Evolutionary conservation across 2,329 filamentous ascomycete genomes (phyloP), one percentile per base, ranked within the genome.

Genomic region (Ophiognomonia clavigignenti-juglandacearum): DNA sequence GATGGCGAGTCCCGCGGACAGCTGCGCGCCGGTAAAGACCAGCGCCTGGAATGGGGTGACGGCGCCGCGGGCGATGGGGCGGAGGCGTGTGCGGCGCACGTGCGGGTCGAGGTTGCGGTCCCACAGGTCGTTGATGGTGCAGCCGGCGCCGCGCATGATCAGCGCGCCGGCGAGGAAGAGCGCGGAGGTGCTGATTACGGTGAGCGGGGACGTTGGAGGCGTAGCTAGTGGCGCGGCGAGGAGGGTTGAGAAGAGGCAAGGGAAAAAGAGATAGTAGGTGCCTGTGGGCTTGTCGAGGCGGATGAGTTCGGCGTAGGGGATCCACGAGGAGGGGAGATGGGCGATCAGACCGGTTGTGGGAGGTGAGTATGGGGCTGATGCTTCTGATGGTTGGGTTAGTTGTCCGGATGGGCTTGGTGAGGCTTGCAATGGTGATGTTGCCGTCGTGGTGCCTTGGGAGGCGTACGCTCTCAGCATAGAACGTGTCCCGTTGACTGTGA

Each of bases 81-180:
- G 83, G 26, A 88, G 72, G 13, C 84, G 79, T 6, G 88, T 95
- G 39, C 90, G 79, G 2, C 77, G 68, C 13, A 95, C 89, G 53
- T 89, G 79, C 6, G 86, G 84, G 64, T 96, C 90, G 14, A 95
- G 82, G 57, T 93, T 86, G 45, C 88, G 81, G 65, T 95, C 90
- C 86, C 88, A 91, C 42, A 95, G 80, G 62, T 96, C 90, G 62
- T 95, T 95, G 68, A 95, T 89, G 16, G 86, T 86, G 65, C 90
- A 95, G 43, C 88, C 88, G 18, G 88, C 88, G 40, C 90, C 86
- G 51, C 90, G 85, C 86, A 95, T 93, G 55, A 95, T 77, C 37
- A 95, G 63, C 4, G 88, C 86, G 42, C 88, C 89, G 2, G 80
- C 73, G 58, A 86, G 78, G 68, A 95, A 93, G 39, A 93, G 76